phyloP scores from a whole-genome alignment of 208 protist species.

The Wallacemonas sp. region DNA sequence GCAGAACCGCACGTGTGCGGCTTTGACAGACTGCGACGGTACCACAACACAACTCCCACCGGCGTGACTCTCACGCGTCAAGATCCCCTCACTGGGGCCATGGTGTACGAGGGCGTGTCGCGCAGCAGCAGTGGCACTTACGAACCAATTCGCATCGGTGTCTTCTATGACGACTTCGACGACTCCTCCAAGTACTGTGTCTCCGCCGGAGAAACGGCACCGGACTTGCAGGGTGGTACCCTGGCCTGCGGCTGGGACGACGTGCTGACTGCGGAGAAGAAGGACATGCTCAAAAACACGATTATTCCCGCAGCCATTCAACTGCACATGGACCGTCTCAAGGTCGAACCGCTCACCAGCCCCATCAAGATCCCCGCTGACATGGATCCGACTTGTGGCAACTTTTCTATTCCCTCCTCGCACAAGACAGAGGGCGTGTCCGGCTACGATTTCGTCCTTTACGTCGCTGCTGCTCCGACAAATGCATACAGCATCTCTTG shows the following conservation, averaged over 20 bases:
- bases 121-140: constrained; percentile 10
- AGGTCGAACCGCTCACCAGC: constrained; percentile 27
- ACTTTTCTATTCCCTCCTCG: constrained; percentile 14
- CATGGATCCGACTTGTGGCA: not conserved
- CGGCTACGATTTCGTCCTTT: constrained; percentile 19
- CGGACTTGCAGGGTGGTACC: constrained; percentile 18
- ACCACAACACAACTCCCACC: too few relatives aligned
- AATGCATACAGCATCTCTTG: constrained; percentile 6
- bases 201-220: constrained; percentile 11
- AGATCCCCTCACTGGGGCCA: not conserved
- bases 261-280: constrained; percentile 45
- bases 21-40: too few relatives aligned
- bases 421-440: constrained; percentile 7
- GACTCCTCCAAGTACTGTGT: constrained; percentile 40
- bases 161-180: constrained; percentile 36
- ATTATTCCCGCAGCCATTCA: constrained; percentile 41
- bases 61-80: too few relatives aligned
- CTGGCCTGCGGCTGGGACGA: constrained; percentile 22
- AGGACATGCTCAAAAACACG: constrained; percentile 14
- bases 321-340: constrained; percentile 50
- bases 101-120: not conserved
- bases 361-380: constrained; percentile 25
- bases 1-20: too few relatives aligned
- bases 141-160: constrained; percentile 39
- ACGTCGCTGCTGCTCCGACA: constrained; percentile 20